Base-by-base conservation (phyloP, 257 asterid genomes). In the Plectranthus barbatus region DNA sequence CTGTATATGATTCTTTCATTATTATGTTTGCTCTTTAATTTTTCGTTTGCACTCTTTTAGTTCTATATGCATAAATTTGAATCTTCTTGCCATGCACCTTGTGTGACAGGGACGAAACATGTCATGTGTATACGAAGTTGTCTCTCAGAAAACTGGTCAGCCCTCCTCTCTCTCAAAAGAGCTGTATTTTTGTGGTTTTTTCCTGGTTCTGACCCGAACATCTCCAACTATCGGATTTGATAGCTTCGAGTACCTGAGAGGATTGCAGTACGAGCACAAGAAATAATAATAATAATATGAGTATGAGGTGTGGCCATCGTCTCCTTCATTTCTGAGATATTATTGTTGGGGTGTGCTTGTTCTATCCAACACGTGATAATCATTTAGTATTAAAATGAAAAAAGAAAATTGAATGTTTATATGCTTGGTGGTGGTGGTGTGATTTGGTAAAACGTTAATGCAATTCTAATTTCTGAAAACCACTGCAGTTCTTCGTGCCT, bases 61-160 rank as follows among this genome's bases (percentile, higher is more conserved):
- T n/a, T n/a, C 3, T 26, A 26, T 26, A 26, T 26, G 2, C 2
- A 1, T 26, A 26, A 26, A 26, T 46, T 61, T 15, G 20, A 20
- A 20, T 31, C 33, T 36, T 3, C 10, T 11, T 39, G 6, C 50
- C 20, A 20, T 7, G n/a, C n/a, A n/a, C n/a, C 57, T 52, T 37
- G 1, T 0, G n/a, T 66, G 77, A 75, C 39, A 49, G 65, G 53
- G 74, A 62, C 74, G 36, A 66, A 76, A 71, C 80, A 76, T 61
- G 56, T 60, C 80, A 75, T 75, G 80, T 75, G 80, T 47, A 62
- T 64, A 59, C 69, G 15, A 69, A 64, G 50, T 58, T 60, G 41
- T 39, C 49, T 34, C 54, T 64, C 69, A 52, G 79, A 52, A 54
- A 36, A 51, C 12, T 39, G 56, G 23, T 51, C 73, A 31, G 41